Evolutionary conservation across 371 early-diverging fungal genomes (phyloP), one percentile per base, ranked within the genome.

Genomic region (Thermomucor indicae-seudaticae): DNA sequence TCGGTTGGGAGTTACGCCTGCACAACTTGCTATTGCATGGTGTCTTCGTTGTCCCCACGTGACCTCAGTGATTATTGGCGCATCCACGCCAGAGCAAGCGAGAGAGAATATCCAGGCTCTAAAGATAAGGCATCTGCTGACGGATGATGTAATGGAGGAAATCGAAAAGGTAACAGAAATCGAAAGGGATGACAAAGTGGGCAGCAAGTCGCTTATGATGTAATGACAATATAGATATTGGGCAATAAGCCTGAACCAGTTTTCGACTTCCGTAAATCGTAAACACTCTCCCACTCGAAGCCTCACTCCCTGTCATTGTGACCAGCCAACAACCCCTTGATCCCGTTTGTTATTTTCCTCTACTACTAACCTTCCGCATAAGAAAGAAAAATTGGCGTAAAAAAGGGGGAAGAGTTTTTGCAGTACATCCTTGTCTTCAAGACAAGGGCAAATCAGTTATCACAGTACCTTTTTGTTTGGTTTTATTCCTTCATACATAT

Each of bases 11-110:
- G 79, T 79, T 61, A 81, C 91, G 19, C 71, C 86, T 2, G 81
- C 91, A 0, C 91, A 91, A 59, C 60, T 93, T 30, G 87, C 89
- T 0, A 65, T 93, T 47, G 91, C 91, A 10, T 93, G 93, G 93
- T 87, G 87, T 58, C 44, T 86, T 44, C 79, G 74, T 56, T 85
- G 88, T 63, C 64, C 68, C 23, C 56, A 75, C 50, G 69, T 83
- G 11, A 73, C 79, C 1, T 70, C 83, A 0, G 83, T 86, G 14
- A 83, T 85, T 46, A 80, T 79, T 34, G 88, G 91, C 10, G 93
- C 91, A 6, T 79, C 83, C 8, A 77, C 75, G 37, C 79, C 85
- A 0, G 67, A 75, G 38, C 91, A 93, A 75, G 76, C 91, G 6
- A 68, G 62, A 45, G 91, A 91, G 64, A 89, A 93, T 61, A 63